Conservation (phyloP, 139 green algal genomes). For the Tetraselmis striata region DNA sequence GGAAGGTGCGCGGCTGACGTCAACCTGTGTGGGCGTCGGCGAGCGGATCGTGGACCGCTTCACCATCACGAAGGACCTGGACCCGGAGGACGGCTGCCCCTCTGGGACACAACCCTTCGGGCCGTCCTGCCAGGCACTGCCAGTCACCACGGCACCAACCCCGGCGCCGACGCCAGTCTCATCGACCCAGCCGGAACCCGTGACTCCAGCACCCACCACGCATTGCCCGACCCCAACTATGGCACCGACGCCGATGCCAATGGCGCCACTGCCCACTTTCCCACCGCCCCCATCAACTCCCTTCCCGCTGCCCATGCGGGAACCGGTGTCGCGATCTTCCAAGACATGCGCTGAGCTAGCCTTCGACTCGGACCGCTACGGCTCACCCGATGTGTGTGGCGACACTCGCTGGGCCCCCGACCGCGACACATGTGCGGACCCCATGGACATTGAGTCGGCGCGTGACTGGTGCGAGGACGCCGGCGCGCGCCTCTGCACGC, state of each 20-base stretch:
- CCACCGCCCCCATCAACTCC: no score
- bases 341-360: background rate
- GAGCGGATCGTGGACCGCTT: background rate
- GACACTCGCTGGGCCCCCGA: background rate
- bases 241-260: no score
- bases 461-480: background rate
- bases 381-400: background rate
- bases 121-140: no score
- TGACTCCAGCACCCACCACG: no score
- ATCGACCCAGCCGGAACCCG: no score
- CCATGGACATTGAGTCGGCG: background rate
- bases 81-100: background rate
- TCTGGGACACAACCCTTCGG: background rate
- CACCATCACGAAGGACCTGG: background rate
- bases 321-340: background rate
- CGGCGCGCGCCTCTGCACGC: background rate
- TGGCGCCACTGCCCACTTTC: no score
- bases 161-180: no score
- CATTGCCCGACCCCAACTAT: no score
- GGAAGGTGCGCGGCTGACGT: background rate
- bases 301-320: background rate
- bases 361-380: background rate
- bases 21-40: background rate
- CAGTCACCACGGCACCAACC: no score
- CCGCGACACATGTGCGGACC: background rate